Evolutionary conservation across 805 yeast species (phyloP).

Genomic region (Ogataea pilisensis): DNA sequence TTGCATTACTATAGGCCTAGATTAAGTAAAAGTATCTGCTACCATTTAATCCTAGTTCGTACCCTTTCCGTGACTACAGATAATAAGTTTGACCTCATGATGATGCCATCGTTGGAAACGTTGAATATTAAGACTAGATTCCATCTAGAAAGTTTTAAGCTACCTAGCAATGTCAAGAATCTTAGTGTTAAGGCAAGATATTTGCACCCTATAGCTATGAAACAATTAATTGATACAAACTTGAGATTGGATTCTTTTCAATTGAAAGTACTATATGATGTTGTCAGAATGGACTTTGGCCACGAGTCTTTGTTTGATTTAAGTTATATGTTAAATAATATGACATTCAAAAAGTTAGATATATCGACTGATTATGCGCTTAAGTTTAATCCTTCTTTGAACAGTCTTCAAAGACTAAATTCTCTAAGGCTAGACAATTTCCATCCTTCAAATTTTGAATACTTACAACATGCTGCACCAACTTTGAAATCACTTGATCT

Average conservation of each 20-base stretch:
- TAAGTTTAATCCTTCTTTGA: background rate
- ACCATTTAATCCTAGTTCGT: background rate
- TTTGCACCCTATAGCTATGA: background rate
- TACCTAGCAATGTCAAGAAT: background rate
- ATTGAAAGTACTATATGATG: background rate
- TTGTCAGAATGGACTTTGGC: background rate
- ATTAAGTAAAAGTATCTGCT: background rate
- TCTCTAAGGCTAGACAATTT: background rate
- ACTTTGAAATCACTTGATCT: background rate
- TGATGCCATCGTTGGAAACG: background rate
- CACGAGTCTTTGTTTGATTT: background rate
- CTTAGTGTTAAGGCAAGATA: background rate
- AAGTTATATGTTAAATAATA: background rate
- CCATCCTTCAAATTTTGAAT: background rate
- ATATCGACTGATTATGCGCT: background rate
- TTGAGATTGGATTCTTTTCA: background rate
- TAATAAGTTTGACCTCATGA: background rate
- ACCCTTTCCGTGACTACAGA: background rate
- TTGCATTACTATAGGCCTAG: background rate
- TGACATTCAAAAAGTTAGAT: background rate
- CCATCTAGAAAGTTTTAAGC: background rate
- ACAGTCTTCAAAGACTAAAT: background rate
- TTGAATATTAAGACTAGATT: background rate
- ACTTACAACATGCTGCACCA: background rate
- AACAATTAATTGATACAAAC: background rate